Evolutionary conservation across 768 basidiomycete genomes (phyloP).

Genomic region (Lactarius psammicola): DNA sequence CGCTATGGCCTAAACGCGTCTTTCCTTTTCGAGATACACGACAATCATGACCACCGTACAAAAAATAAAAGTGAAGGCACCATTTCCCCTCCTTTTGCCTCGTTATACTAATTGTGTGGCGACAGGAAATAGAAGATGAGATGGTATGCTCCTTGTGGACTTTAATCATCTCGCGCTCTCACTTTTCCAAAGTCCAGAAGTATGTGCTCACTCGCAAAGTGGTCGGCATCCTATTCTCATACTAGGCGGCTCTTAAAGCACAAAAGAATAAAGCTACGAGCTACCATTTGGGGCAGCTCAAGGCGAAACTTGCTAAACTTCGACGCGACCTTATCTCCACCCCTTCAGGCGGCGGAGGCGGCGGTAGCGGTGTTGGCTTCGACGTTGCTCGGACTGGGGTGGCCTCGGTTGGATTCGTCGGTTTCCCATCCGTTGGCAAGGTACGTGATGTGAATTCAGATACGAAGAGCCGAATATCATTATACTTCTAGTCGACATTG

Average conservation of each 20-base stretch:
- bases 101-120: slow-evolving; percentile 17
- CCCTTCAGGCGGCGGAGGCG: slow-evolving; percentile 73
- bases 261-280: slow-evolving; percentile 96
- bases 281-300: slow-evolving; percentile 94
- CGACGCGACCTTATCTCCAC: slow-evolving; percentile 88
- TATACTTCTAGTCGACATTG: slow-evolving; percentile 64
- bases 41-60: slow-evolving; percentile 80
- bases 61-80: slow-evolving; percentile 69
- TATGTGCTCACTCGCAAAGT: slow-evolving; percentile 39
- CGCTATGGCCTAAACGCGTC: background rate
- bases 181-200: slow-evolving; percentile 67
- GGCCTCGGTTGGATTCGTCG: slow-evolving; percentile 92
- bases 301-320: slow-evolving; percentile 97
- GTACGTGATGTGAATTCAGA: slow-evolving; percentile 37
- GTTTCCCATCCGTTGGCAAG: slow-evolving; percentile 95
- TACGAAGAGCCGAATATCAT: slow-evolving; percentile 22
- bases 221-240: slow-evolving; percentile 22
- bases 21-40: slow-evolving; percentile 11
- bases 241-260: slow-evolving; percentile 46
- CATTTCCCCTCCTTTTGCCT: slow-evolving; percentile 28
- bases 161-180: slow-evolving; percentile 19
- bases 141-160: slow-evolving; percentile 59
- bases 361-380: slow-evolving; percentile 88
- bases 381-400: slow-evolving; percentile 98
- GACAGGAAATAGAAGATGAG: slow-evolving; percentile 92